Conservation (phyloP, 345 rosid species). For the Ricinus communis region DNA sequence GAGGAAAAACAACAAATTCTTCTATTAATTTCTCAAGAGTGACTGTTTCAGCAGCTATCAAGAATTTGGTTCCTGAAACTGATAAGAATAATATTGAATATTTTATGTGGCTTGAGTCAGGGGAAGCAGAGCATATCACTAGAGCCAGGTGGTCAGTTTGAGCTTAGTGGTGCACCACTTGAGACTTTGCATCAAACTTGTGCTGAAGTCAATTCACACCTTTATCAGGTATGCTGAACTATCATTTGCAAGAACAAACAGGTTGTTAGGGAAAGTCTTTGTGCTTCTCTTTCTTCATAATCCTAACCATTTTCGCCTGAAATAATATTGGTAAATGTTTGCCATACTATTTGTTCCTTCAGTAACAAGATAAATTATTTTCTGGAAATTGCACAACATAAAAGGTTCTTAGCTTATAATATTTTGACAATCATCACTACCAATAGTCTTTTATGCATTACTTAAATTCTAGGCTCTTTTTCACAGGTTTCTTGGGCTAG, state of each 20-base stretch:
- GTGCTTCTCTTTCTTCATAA: not conserved
- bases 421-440: not conserved
- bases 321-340: not conserved
- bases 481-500: not conserved
- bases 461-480: not conserved
- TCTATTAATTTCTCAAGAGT: conserved; percentile 2
- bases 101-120: conserved; percentile 41
- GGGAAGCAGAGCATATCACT: conserved; percentile 97
- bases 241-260: not conserved
- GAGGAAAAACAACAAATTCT: not conserved
- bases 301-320: not conserved
- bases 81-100: not conserved
- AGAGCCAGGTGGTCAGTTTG: conserved; percentile 99
- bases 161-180: conserved; percentile 99
- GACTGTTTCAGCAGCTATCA: not conserved
- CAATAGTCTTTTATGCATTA: not conserved
- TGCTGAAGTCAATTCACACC: conserved; percentile 99
- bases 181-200: conserved; percentile 99
- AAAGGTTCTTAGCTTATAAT: not conserved
- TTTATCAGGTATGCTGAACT: conserved; percentile 68
- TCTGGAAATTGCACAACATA: not conserved
- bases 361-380: not conserved
- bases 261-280: not conserved
- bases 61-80: not conserved
- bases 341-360: not conserved